Evolutionary conservation across 345 rosid genomes (phyloP), one percentile per base, ranked within the genome.

Genomic region (Eutrema heterophyllum): DNA sequence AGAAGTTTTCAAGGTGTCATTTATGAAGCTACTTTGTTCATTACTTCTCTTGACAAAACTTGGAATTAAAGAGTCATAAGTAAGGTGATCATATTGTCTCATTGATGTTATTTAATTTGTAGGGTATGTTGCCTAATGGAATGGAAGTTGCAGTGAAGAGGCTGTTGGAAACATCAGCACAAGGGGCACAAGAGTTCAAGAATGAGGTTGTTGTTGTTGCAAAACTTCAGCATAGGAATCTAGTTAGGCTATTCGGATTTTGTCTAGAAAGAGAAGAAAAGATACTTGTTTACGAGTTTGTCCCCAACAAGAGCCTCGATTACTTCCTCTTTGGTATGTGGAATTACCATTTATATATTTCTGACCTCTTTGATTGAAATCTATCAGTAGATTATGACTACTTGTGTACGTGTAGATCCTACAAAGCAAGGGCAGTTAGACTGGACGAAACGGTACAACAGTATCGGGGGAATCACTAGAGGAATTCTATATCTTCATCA

Each of bases 1-100:
- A 8, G 82, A 46, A 29, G 92, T 89, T 68, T 87, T 75, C 80
- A 81, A 79, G 87, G 90, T 30, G 6, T 30, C 33, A 5, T 30
- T 30, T 30, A 30, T 30, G 33, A 4, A 30, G 0, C 43, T 7
- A 64, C 16, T 4, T 18, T 5, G 12, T 64, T 64, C 32, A 18
- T 32, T 6, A 32, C 6, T 5, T 15, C 1, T 11, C 41, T 32
- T 16, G 68, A 6, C 2, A 30, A 10, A 44, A 44, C 1, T 0
- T 29, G 39, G n/a, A 63, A 14, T 21, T 45, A 45, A 3, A 45
- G 16, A 40, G 44, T 40, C 4, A 10, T n/a, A 0, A 3, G 44
- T 40, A 11, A 40, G 4, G 8, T 63, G 4, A 5, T 1, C 9
- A 14, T 63, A 29, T 15, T 5, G 3, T 44, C 15, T 43, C 33